Base-by-base conservation (phyloP, 768 basidiomycete genomes). In the Rubroboletus pulcherrimus region DNA sequence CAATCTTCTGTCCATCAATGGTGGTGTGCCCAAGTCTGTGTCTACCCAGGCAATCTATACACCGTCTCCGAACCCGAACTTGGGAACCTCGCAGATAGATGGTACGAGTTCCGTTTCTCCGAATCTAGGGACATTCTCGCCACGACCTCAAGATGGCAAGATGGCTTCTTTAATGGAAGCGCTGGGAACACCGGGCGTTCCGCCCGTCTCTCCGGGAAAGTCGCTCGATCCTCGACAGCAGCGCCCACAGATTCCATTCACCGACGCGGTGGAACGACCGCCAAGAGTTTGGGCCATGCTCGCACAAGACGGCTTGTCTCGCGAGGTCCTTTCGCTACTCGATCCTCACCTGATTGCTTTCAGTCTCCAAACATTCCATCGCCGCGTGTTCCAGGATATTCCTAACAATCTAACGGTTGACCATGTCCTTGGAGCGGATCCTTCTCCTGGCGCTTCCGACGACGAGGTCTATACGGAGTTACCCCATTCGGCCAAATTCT, bases 341-440 rank as follows among this genome's bases (percentile, higher is more conserved):
- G 87, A 90, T 58, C 78, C 81, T 6, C 74, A 78, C 49, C 57
- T 85, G 17, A 67, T 92, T 24, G 85, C 88, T 2, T 74, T 75
- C 49, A 88, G 87, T 68, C 71, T 93, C 56, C 78, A 77, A 33
- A 57, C 79, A 0, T 88, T 84, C 68, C 86, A 90, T 68, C 78
- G 79, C 12, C 73, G 74, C 0, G 70, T 83, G 0, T 60, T 85
- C 53, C 78, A 81, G 49, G 68, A 74, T 37, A 72, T 80, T 26
- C 84, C 85, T 0, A 76, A 80, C 39, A 78, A 82, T 58, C 63
- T 86, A 49, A 80, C 79, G 3, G 79, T 73, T 8, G 74, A 75
- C 4, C 76, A 77, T 53, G 63, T 81, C 40, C 63, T 81, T 29
- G 69, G 67, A 9, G 44, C 60, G 8, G 77, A 75, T 1, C 40